Conservation (phyloP, 768 basidiomycete species). For the Obba rivulosa region DNA sequence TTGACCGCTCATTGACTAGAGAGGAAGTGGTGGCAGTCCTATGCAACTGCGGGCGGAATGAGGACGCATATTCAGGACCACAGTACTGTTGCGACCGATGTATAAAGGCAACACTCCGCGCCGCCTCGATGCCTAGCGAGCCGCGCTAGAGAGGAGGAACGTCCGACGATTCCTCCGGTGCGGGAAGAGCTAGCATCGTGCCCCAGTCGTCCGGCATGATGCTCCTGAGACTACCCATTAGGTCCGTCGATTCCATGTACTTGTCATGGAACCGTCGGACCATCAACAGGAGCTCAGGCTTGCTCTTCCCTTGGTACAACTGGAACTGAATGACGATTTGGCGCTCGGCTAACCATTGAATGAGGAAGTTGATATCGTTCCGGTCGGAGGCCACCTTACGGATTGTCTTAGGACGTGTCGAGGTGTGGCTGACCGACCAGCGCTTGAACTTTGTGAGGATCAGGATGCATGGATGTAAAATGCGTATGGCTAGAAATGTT, state of each 20-base stretch:
- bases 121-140: too few species aligned
- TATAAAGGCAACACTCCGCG: too few species aligned
- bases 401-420: conserved; percentile 6
- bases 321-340: neutral
- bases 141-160: too few species aligned
- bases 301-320: conserved; percentile 6
- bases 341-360: conserved; percentile 3
- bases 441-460: conserved; percentile 10
- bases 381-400: conserved; percentile 3
- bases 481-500: neutral
- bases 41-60: too few species aligned
- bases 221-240: conserved; percentile 2
- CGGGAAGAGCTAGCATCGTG: conserved; percentile 3
- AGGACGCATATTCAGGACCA: too few species aligned
- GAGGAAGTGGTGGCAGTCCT: too few species aligned
- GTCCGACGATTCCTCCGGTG: too few species aligned
- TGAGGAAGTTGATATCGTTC: conserved; percentile 5
- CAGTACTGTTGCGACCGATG: too few species aligned
- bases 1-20: too few species aligned
- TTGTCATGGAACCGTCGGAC: conserved; percentile 6
- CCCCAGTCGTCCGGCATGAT: conserved; percentile 9
- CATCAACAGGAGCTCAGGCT: conserved; percentile 7
- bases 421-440: conserved; percentile 5
- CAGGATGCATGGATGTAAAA: conserved; percentile 9
- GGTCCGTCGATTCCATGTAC: conserved; percentile 3